Conservation (phyloP, 331 rosid species). For the Telfairia occidentalis region DNA sequence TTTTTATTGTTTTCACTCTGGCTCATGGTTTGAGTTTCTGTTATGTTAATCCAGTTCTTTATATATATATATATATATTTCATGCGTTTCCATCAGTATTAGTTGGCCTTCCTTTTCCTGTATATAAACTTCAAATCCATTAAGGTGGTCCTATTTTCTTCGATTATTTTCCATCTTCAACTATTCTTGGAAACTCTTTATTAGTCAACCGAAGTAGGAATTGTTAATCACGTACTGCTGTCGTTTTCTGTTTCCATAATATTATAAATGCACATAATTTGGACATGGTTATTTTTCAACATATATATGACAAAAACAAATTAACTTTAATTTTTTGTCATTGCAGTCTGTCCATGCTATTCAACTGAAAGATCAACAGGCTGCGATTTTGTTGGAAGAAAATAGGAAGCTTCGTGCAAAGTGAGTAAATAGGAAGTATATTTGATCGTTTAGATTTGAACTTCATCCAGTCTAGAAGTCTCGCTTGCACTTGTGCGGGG, state of each 20-base stretch:
- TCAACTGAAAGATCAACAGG: conserved; percentile 28
- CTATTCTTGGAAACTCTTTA: background rate
- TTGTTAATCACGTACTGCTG: background rate
- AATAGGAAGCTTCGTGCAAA: conserved; percentile 35
- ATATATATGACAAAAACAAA: background rate
- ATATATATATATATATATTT: background rate
- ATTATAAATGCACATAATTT: background rate
- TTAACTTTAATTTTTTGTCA: background rate
- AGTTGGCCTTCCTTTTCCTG: background rate
- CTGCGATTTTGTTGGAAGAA: conserved; percentile 25
- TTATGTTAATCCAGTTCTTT: conserved; percentile 16
- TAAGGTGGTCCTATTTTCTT: background rate
- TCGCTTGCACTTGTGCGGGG: background rate
- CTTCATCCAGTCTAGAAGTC: background rate
- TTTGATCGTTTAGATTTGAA: background rate
- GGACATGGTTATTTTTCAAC: background rate
- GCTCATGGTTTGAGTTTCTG: conserved; percentile 20
- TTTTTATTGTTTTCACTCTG: conserved; percentile 16
- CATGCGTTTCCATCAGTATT: background rate
- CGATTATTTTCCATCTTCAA: background rate
- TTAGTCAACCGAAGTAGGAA: background rate
- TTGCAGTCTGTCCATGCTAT: conserved; percentile 19
- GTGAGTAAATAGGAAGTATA: conserved; percentile 33
- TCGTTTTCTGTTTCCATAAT: too few species aligned
- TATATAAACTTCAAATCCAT: background rate